Base-by-base conservation (phyloP, 352 stramenopile species). In the Globisporangium ultimum region DNA sequence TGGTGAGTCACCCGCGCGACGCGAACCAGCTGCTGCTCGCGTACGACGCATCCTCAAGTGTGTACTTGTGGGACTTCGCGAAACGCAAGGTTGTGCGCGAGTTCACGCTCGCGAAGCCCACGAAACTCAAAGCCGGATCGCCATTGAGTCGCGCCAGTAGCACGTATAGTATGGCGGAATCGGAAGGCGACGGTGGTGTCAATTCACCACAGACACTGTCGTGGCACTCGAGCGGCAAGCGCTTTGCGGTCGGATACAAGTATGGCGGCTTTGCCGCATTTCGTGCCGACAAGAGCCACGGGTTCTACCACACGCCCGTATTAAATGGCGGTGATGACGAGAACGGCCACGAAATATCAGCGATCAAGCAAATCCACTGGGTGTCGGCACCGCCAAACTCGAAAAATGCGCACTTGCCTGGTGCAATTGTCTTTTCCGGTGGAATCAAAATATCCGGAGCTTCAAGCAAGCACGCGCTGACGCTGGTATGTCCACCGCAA, bases 221-320 rank as follows among this genome's bases (percentile, higher is more conserved):
- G n/a, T 93, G 84, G 84, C 84, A 93, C 60, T 78, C 73, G 5
- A 88, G 68, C 53, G 84, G 84, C 11, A 93, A 93, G 67, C 63
- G 80, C 28, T 93, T 93, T 57, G 84, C 84, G 0, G 81, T 63
- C 1, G 81, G 79, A 17, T 93, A 84, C 62, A 78, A 85, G 28
- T 64, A 72, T 17, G 84, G 84, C 28, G 76, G 79, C 10, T 77
- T 91, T 63, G 78, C 67, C 0, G 56, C 89, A 8, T 90, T 80
- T 46, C 76, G 78, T 9, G 41, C 63, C 1, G 84, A 93, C 47
- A 93, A 90, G 63, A 48, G 47, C 3, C 58, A 75, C 49, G 81
- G 81, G 1, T 59, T 73, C 40, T 84, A 79, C 51, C 76, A 66
- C 15, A 59, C 51, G 10, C 3, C 66, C 6, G 55, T 52, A 49